These are phyloP conservation scores for Collybiopsis confluens DNA, from an alignment of 768 basidiomycete species.

Conservation along the genomic window DNA sequence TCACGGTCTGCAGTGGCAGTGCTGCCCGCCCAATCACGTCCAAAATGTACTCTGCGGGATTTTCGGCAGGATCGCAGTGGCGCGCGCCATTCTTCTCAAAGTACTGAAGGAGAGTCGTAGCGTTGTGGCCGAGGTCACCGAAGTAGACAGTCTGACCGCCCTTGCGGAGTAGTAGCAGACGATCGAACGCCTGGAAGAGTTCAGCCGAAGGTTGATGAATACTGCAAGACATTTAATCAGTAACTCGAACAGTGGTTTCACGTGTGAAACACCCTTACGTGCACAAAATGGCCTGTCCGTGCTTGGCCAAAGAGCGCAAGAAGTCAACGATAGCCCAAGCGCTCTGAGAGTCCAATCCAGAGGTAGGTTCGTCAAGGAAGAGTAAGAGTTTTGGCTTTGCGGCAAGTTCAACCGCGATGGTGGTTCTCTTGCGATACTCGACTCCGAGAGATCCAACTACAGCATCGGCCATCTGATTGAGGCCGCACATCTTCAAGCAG, in stretches of 20 bases:
- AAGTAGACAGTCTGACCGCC: conserved; percentile 79
- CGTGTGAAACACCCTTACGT: conserved; percentile 46
- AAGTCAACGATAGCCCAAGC: conserved; percentile 82
- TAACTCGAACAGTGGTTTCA: not conserved
- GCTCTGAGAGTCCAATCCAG: conserved; percentile 78
- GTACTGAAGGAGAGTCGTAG: conserved; percentile 65
- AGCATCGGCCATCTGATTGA: conserved; percentile 63
- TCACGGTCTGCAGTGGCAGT: conserved; percentile 49
- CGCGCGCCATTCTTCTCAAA: conserved; percentile 69
- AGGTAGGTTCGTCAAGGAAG: conserved; percentile 86
- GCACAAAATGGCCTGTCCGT: conserved; percentile 89
- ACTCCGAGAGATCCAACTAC: conserved; percentile 64
- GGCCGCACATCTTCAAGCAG: conserved; percentile 51
- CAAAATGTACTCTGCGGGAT: conserved; percentile 71
- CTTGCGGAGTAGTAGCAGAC: conserved; percentile 68
- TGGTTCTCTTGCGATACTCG: conserved; percentile 76
- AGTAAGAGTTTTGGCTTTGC: conserved; percentile 81
- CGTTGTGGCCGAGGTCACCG: conserved; percentile 63
- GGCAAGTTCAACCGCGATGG: conserved; percentile 84
- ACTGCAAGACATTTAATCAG: not conserved
- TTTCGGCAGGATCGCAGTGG: conserved; percentile 59
- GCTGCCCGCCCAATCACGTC: conserved; percentile 75
- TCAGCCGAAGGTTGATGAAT: conserved; percentile 75
- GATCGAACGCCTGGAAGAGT: conserved; percentile 80
- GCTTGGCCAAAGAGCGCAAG: conserved; percentile 69